Evolutionary conservation across 805 yeast species (phyloP), one percentile per base, ranked within the genome.

Genomic region (Ogataea thermomethanolica): DNA sequence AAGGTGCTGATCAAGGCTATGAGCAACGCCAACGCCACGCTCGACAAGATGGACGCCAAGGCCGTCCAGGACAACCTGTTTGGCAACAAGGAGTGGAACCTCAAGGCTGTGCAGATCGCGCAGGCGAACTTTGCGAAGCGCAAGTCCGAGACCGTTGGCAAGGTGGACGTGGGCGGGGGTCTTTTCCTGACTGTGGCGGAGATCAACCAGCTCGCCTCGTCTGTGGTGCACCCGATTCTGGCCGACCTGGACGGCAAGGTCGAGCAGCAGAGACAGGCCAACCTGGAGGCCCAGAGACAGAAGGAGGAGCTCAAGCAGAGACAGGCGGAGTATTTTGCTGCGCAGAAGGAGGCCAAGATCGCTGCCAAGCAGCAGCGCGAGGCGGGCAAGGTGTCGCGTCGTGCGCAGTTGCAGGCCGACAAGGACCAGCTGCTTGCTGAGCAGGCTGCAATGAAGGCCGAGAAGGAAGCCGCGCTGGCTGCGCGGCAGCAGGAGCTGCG

Each of bases 161-260:
- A 81, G 59, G 69, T 88, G 53, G 73, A 87, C 55, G 65, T 91
- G 47, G 99, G 99, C 45, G 96, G 95, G 47, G 98, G 97, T 2
- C 71, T 86, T 43, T 76, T 73, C 55, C 78, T 91, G 74, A 70
- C 84, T 28, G 83, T 74, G 44, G 74, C 70, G 14, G 96, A 90
- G 55, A 76, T 93, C 46, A 83, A 86, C 48, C 73, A 73, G 37
- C 76, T 91, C 67, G 98, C 99, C 14, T 67, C 78, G 45, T 73
- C 79, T 33, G 71, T 85, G 55, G 95, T 93, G 43, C 72, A 76
- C 50, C 99, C 99, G 7, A 89, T 91, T 5, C 68, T 91, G 54
- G 72, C 70, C 28, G 90, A 87, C 61, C 78, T 91, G 54, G 70
- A 76, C 51, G 64, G 70, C 33, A 81, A 84, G 56, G 95, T 95